phyloP scores from a whole-genome alignment of 495 filamentous ascomycete genomes.

The Astrothelium subdiscretum region DNA sequence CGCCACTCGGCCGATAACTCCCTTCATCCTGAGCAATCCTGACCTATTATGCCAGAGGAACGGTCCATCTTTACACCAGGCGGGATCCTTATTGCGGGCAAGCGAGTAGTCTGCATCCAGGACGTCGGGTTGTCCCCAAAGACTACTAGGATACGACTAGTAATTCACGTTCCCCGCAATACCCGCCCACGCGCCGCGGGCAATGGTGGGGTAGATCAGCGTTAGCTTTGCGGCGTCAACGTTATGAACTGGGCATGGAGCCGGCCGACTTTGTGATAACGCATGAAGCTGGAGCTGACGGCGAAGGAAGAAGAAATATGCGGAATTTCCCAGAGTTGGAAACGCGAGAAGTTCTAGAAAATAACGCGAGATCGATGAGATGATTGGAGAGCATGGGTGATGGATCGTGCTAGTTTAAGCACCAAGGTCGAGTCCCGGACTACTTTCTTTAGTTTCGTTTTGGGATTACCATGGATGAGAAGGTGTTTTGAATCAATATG shows the following conservation, averaged over 20 bases:
- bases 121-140: too few relatives aligned
- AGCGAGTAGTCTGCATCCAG: background rate
- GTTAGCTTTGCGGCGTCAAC: background rate
- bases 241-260: background rate
- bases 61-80: background rate
- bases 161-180: background rate
- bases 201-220: background rate
- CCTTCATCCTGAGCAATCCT: background rate
- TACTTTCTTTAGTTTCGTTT: background rate
- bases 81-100: background rate
- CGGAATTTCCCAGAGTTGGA: background rate
- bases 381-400: background rate
- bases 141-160: background rate
- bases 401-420: background rate
- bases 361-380: background rate
- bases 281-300: background rate
- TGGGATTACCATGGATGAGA: background rate
- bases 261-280: background rate
- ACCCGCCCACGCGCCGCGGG: too few relatives aligned
- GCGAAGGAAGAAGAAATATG: background rate
- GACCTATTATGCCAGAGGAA: background rate
- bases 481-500: background rate
- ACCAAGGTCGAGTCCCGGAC: background rate
- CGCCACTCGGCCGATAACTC: background rate
- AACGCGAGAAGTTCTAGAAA: background rate